A percentile compares a stretch with the other conserved stretches of the same genome.
Evolutionary conservation across 2,329 filamentous ascomycete species (phyloP).

Genomic region (Aspergillus nomiae): DNA sequence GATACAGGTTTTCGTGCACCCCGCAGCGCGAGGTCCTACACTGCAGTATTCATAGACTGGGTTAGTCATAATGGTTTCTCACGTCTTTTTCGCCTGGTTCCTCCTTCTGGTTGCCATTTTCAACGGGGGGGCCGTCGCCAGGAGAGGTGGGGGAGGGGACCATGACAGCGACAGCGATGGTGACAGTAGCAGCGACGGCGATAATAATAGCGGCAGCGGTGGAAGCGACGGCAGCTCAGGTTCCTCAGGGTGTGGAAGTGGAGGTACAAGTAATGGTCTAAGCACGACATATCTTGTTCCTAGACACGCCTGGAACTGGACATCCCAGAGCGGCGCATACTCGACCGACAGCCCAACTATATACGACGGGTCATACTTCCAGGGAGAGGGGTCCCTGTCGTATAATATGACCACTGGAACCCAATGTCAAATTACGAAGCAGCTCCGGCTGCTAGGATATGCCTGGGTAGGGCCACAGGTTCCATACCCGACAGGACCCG

Average conservation of each 20-base stretch:
- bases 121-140: background rate
- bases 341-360: background rate
- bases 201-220: background rate
- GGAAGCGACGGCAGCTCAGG: background rate
- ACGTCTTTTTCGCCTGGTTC: background rate
- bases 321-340: background rate
- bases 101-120: background rate
- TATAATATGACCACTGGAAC: background rate
- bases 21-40: background rate
- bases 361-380: slow-evolving; percentile 11
- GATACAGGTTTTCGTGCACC: background rate
- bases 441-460: slow-evolving; percentile 5
- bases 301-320: slow-evolving; percentile 2
- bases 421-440: background rate
- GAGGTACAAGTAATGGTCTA: background rate
- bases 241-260: background rate
- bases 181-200: background rate
- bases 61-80: background rate
- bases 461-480: slow-evolving; percentile 7
- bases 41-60: background rate
- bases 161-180: background rate
- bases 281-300: background rate
- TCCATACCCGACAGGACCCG: background rate
- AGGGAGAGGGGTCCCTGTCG: background rate
- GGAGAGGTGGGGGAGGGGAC: background rate